These are phyloP conservation scores for Candida awuae DNA, from an alignment of 805 yeast species.

Conservation along the genomic window DNA sequence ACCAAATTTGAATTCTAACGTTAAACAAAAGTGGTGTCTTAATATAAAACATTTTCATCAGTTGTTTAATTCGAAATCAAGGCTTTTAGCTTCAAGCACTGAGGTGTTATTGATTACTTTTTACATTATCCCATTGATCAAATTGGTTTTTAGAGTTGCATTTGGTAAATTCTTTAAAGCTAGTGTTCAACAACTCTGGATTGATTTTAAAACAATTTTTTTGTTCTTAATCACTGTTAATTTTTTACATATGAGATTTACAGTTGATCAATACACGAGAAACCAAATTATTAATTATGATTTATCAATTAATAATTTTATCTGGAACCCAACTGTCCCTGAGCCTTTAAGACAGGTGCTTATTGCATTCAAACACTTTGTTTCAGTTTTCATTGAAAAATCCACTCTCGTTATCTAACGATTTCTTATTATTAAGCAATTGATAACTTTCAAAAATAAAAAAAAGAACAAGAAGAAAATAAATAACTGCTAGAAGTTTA, in stretches of 20 bases:
- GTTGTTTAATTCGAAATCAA: slow-evolving; percentile 35
- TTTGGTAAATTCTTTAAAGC: slow-evolving; percentile 28
- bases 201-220: slow-evolving; percentile 27
- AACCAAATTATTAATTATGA: slow-evolving; percentile 41
- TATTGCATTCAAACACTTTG: slow-evolving; percentile 8
- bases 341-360: slow-evolving; percentile 12
- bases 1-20: slow-evolving; percentile 28
- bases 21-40: slow-evolving; percentile 23
- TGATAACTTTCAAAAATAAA: too few species aligned
- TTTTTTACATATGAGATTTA: slow-evolving; percentile 55
- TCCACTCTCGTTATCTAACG: slow-evolving; percentile 11
- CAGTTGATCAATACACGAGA: slow-evolving; percentile 49
- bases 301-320: slow-evolving; percentile 30
- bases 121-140: slow-evolving; percentile 33
- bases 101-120: slow-evolving; percentile 38
- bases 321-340: slow-evolving; percentile 34
- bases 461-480: too few species aligned
- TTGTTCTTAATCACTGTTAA: slow-evolving; percentile 40
- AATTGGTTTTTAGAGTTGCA: slow-evolving; percentile 28
- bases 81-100: slow-evolving; percentile 38
- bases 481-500: too few species aligned
- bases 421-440: too few species aligned
- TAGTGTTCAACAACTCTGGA: slow-evolving; percentile 13
- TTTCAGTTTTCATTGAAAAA: slow-evolving; percentile 10
- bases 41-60: slow-evolving; percentile 29